Conservation (phyloP, 768 basidiomycete species). For the Leccinum variicolor region DNA sequence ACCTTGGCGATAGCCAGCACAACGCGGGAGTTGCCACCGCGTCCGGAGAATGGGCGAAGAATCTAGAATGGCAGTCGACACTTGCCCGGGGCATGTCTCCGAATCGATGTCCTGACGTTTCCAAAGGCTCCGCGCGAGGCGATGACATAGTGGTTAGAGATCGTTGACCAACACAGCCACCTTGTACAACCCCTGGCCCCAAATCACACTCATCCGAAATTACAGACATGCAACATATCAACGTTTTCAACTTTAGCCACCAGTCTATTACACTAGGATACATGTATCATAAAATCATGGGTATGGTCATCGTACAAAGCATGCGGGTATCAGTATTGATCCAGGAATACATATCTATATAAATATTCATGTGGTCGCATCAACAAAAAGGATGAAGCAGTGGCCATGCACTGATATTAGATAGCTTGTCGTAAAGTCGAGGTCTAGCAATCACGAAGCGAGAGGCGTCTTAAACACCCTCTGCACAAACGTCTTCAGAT, state of each 20-base stretch:
- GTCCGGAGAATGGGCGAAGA: background rate
- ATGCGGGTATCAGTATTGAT: slow-evolving; percentile 19
- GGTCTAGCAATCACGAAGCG: slow-evolving; percentile 14
- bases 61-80: background rate
- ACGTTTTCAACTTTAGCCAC: background rate
- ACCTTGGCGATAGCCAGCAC: background rate
- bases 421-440: background rate
- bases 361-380: slow-evolving; percentile 4
- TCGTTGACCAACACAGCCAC: background rate
- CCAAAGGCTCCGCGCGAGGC: too few species aligned
- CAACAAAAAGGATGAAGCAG: background rate
- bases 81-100: too few species aligned
- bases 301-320: slow-evolving; percentile 15
- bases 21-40: background rate
- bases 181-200: background rate
- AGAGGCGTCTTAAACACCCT: slow-evolving; percentile 32
- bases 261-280: slow-evolving; percentile 6
- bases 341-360: slow-evolving; percentile 5
- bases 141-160: background rate
- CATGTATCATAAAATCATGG: slow-evolving; percentile 4
- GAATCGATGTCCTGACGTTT: too few species aligned
- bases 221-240: background rate
- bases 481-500: slow-evolving; percentile 27
- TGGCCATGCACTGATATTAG: background rate
- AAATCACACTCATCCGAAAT: background rate